A percentile compares a stretch with the other conserved stretches of the same genome.
These are phyloP conservation scores for Chloropicon primus DNA, from an alignment of 139 green algal species.

Conservation along the genomic window DNA sequence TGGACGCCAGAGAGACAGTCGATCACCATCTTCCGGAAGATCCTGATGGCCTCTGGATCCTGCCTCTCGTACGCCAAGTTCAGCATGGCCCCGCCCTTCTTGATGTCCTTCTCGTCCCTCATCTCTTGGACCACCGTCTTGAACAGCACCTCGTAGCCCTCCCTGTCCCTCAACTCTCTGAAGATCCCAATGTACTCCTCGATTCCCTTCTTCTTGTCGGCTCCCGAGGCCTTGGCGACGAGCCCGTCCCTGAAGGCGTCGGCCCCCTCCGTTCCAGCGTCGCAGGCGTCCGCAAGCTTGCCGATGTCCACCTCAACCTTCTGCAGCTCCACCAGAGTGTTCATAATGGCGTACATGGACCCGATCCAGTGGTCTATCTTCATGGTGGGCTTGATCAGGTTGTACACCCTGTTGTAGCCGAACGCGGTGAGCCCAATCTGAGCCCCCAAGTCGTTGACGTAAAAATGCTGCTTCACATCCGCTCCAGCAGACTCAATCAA, in stretches of 20 bases:
- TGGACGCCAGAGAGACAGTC: slow-evolving; percentile 16
- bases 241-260: slow-evolving; percentile 5
- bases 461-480: slow-evolving; percentile 18
- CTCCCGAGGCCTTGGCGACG: neutral
- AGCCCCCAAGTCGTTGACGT: slow-evolving; percentile 24
- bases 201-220: slow-evolving; percentile 10
- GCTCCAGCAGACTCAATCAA: slow-evolving; percentile 10
- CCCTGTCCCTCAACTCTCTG: slow-evolving; percentile 12
- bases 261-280: slow-evolving; percentile 1
- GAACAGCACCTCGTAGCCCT: slow-evolving; percentile 14
- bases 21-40: slow-evolving; percentile 23
- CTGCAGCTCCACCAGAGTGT: slow-evolving; percentile 22
- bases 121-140: slow-evolving; percentile 7
- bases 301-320: slow-evolving; percentile 18
- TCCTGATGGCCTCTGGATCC: slow-evolving; percentile 16
- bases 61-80: slow-evolving; percentile 23
- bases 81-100: slow-evolving; percentile 12
- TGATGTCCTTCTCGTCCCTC: slow-evolving; percentile 12
- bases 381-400: slow-evolving; percentile 17
- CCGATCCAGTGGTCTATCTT: slow-evolving; percentile 26
- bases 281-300: slow-evolving; percentile 7
- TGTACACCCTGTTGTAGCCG: slow-evolving; percentile 13
- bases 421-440: slow-evolving; percentile 23
- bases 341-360: slow-evolving; percentile 25
- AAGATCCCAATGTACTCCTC: slow-evolving; percentile 22